Evolutionary conservation across 495 filamentous ascomycete species (phyloP).

Genomic region (Penicillium maclennaniae): DNA sequence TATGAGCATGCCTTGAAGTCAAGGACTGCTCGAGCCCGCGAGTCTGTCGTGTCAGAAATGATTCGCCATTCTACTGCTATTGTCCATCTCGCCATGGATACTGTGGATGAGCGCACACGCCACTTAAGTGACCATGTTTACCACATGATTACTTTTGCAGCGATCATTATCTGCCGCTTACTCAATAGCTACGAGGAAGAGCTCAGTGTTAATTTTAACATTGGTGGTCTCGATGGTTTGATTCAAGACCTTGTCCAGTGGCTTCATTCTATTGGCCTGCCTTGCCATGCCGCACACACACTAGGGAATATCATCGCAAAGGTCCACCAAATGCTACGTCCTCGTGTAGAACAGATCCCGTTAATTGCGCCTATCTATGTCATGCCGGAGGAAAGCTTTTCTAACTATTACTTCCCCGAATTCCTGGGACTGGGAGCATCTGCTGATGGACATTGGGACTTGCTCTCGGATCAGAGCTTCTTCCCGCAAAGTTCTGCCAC

Average conservation of each 20-base stretch:
- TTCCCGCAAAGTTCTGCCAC: constrained; percentile 15
- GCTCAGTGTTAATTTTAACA: constrained; percentile 21
- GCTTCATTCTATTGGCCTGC: constrained; percentile 42
- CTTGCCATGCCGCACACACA: constrained; percentile 43
- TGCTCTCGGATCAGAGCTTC: constrained; percentile 22
- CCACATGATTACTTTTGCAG: constrained; percentile 47
- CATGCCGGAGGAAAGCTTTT: constrained; percentile 14
- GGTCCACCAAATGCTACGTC: constrained; percentile 22
- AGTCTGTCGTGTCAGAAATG: constrained; percentile 42
- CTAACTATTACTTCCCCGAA: constrained; percentile 29
- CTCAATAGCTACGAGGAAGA: constrained; percentile 35
- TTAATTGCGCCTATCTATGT: constrained; percentile 8
- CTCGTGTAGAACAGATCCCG: constrained; percentile 10
- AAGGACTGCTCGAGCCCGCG: constrained; percentile 28
- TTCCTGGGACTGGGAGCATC: constrained; percentile 27
- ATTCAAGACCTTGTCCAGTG: constrained; percentile 35
- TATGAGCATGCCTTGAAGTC: constrained; percentile 42
- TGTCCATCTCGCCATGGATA: constrained; percentile 45
- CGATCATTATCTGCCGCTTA: constrained; percentile 39
- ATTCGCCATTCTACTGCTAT: constrained; percentile 38
- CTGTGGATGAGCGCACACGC: constrained; percentile 40
- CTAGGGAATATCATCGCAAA: constrained; percentile 37
- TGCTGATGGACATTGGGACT: constrained; percentile 26
- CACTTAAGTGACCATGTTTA: constrained; percentile 49
- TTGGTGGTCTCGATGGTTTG: constrained; percentile 30